A percentile compares a stretch with the other conserved stretches of the same genome.
Conservation (phyloP, 1,284 basidiomycete genomes). For the Marasmius fiardii region DNA sequence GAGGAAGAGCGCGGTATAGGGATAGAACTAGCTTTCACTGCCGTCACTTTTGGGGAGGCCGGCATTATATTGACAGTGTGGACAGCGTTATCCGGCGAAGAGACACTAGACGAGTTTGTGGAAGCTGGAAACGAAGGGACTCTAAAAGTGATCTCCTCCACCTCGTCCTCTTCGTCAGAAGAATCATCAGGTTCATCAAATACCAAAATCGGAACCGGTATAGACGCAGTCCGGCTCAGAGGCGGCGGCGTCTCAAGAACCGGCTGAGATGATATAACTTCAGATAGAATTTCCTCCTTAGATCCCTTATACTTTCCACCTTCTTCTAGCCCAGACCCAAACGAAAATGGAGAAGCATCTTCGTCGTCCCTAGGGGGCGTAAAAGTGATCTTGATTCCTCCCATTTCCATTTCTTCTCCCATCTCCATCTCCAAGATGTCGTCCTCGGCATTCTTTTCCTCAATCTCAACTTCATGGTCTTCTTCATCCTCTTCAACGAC, state of each 20-base stretch:
- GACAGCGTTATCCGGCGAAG: conserved; percentile 11
- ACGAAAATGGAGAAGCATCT: conserved; percentile 1
- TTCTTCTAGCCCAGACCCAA: background rate
- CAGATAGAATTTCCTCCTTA: conserved; percentile 18
- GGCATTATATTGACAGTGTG: conserved; percentile 23
- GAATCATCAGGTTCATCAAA: conserved; percentile 4
- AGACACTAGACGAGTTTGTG: background rate
- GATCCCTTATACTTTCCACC: background rate
- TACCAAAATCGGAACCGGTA: conserved; percentile 6
- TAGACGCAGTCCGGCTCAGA: conserved; percentile 3
- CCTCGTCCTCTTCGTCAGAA: conserved; percentile 1
- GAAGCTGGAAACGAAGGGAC: background rate
- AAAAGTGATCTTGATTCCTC: conserved; percentile 70
- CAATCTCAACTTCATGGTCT: conserved; percentile 32
- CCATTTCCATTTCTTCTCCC: conserved; percentile 35
- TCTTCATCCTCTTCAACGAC: conserved; percentile 48
- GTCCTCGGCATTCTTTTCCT: conserved; percentile 34
- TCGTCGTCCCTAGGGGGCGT: conserved; percentile 43
- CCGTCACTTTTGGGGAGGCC: conserved; percentile 11
- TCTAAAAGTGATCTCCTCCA: background rate
- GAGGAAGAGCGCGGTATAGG: conserved; percentile 3
- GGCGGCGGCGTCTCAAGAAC: background rate
- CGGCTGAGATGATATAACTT: background rate
- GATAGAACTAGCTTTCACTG: background rate
- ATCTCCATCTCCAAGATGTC: conserved; percentile 35